phyloP scores from a whole-genome alignment of 371 early-diverging fungal genomes.

The Rhizopus arrhizus region DNA sequence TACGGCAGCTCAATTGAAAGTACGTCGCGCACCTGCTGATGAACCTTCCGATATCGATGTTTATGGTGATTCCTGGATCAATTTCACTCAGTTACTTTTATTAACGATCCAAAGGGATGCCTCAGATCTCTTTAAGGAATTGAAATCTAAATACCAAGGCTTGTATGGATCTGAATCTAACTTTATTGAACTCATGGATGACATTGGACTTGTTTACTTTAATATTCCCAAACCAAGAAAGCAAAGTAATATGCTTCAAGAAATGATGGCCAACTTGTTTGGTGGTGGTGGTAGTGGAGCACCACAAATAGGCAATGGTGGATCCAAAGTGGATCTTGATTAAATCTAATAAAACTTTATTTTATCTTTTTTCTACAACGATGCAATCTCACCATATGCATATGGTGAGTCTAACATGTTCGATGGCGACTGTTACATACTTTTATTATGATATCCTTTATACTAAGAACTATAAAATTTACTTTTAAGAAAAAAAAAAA shows the following conservation, averaged over 20 bases:
- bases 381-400: too few relatives aligned
- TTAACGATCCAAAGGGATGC: conserved; percentile 72
- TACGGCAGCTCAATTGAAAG: conserved; percentile 33
- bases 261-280: conserved; percentile 75
- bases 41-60: conserved; percentile 40
- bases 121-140: conserved; percentile 57
- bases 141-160: conserved; percentile 58
- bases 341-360: conserved; percentile 3
- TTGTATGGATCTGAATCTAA: conserved; percentile 40
- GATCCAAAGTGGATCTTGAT: conserved; percentile 16
- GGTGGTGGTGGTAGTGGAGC: conserved; percentile 31
- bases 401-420: background rate
- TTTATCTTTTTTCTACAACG: background rate
- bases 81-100: conserved; percentile 71
- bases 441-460: too few relatives aligned
- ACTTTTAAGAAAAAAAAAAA: too few relatives aligned
- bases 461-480: too few relatives aligned
- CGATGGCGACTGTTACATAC: too few relatives aligned
- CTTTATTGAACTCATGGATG: conserved; percentile 59
- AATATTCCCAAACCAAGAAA: conserved; percentile 65
- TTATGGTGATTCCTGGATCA: conserved; percentile 67
- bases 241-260: conserved; percentile 71
- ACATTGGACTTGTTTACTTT: conserved; percentile 71
- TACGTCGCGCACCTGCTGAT: conserved; percentile 43
- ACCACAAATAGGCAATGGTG: conserved; percentile 16